Evolutionary conservation across 768 basidiomycete genomes (phyloP).

Genomic region (Tricholoma matsutake): DNA sequence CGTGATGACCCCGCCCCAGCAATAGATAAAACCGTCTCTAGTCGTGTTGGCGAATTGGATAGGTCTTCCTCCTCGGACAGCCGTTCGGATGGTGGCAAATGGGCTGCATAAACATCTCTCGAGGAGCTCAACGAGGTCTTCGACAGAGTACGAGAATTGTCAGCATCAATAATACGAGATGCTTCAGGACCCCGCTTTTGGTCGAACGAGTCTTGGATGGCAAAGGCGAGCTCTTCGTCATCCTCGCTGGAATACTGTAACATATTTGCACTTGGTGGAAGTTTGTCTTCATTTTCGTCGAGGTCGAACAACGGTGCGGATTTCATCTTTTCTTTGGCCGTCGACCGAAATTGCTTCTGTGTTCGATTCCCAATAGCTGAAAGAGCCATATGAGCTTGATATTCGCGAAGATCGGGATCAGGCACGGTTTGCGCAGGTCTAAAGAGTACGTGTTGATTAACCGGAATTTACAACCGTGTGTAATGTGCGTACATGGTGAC

Average conservation of each 20-base stretch:
- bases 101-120: neutral
- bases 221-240: constrained; percentile 56
- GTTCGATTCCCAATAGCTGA: constrained; percentile 52
- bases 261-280: neutral
- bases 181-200: constrained; percentile 11
- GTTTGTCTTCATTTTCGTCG: constrained; percentile 27
- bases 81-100: neutral
- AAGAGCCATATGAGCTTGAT: constrained; percentile 59
- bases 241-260: constrained; percentile 34
- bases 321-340: constrained; percentile 33
- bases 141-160: neutral
- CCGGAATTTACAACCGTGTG: neutral
- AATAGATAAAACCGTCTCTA: constrained; percentile 68
- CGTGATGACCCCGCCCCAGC: constrained; percentile 51
- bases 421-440: constrained; percentile 34
- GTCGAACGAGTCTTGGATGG: constrained; percentile 61
- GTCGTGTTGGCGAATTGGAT: constrained; percentile 35
- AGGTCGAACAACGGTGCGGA: constrained; percentile 54
- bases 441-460: constrained; percentile 5
- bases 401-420: constrained; percentile 65
- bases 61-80: constrained; percentile 18
- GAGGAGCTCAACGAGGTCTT: neutral
- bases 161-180: neutral
- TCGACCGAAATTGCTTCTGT: constrained; percentile 32
- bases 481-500: constrained; percentile 57